Percentiles rank a stretch among this genome's conserved stretches.
phyloP scores from a whole-genome alignment of 1,284 basidiomycete genomes.

The Rhodotorula sp. region DNA sequence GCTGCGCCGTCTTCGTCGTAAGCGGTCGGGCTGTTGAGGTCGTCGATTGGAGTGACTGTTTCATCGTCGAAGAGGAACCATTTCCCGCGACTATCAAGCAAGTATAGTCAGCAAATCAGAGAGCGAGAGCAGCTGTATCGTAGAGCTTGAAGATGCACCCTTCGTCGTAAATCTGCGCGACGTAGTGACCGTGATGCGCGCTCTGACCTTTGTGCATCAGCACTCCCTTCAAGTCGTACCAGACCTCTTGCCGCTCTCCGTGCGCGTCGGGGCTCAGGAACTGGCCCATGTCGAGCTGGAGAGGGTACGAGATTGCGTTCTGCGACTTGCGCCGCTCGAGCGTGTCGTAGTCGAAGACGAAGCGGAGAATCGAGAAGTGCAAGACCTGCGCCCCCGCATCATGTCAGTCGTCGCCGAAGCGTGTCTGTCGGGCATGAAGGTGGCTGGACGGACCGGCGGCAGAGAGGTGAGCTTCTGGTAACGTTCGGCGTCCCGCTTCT shows the following conservation, averaged over 20 bases:
- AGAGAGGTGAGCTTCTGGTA: conserved; percentile 66
- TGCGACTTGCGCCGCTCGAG: conserved; percentile 67
- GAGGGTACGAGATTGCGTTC: conserved; percentile 70
- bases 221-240: conserved; percentile 78
- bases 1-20: conserved; percentile 34
- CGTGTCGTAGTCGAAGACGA: conserved; percentile 69
- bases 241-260: conserved; percentile 42
- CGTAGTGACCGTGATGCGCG: conserved; percentile 90
- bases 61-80: conserved; percentile 94
- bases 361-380: conserved; percentile 84
- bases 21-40: conserved; percentile 38
- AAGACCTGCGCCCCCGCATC: conserved; percentile 51
- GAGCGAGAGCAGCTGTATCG: conserved; percentile 16
- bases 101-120: background rate
- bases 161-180: conserved; percentile 78
- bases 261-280: conserved; percentile 54
- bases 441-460: conserved; percentile 62
- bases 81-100: conserved; percentile 59
- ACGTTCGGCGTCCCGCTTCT: conserved; percentile 71
- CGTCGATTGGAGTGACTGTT: conserved; percentile 41
- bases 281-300: conserved; percentile 66
- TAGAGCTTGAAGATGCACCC: conserved; percentile 55
- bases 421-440: background rate
- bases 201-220: conserved; percentile 79
- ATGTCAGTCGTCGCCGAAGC: background rate